Percentiles rank a stretch among this genome's conserved stretches.
Conservation (phyloP, 495 filamentous ascomycete genomes). For the Podospora anserina region DNA sequence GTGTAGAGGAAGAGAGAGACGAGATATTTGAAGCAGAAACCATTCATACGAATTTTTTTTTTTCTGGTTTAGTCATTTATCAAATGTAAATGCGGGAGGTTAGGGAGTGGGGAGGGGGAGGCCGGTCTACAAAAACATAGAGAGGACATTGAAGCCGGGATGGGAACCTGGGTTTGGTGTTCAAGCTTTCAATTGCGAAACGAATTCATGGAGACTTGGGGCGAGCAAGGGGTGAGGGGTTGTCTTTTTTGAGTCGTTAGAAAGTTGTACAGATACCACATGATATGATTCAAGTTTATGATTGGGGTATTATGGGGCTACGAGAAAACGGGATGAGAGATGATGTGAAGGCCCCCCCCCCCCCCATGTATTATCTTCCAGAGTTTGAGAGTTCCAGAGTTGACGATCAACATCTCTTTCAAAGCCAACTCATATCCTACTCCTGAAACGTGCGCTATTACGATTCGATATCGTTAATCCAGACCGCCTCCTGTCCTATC, state of each 20-base stretch:
- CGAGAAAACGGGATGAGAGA: too few species aligned
- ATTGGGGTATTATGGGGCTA: too few species aligned
- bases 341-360: too few species aligned
- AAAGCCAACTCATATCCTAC: too few species aligned
- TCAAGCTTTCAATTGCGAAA: not conserved
- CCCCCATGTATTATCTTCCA: too few species aligned
- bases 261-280: conserved; percentile 2
- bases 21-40: not conserved
- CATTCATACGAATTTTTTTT: not conserved
- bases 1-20: not conserved
- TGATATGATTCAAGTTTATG: not conserved
- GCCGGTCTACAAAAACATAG: not conserved
- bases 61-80: not conserved
- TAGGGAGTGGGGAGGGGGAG: too few species aligned
- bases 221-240: not conserved
- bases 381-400: too few species aligned
- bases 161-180: too few species aligned
- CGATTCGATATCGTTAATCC: too few species aligned
- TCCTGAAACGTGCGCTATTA: too few species aligned
- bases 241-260: not conserved
- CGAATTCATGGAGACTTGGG: not conserved
- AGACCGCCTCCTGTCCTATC: too few species aligned
- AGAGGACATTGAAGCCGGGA: not conserved
- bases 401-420: too few species aligned
- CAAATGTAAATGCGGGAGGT: not conserved